Conservation (phyloP, 139 green algal species). For the Yamagishiella unicocca region DNA sequence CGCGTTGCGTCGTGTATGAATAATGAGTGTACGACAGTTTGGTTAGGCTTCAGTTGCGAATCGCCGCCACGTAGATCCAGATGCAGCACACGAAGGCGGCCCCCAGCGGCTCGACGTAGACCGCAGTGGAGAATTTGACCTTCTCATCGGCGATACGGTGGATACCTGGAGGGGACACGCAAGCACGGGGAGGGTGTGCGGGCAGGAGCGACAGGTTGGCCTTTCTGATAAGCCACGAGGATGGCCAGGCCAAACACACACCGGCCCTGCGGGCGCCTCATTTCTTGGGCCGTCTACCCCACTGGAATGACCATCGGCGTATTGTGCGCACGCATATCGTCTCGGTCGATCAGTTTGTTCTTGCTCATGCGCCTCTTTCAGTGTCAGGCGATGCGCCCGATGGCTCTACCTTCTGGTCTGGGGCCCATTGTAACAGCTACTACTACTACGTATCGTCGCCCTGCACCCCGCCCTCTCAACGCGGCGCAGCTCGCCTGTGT, state of each 20-base stretch:
- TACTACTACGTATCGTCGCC: too few relatives aligned
- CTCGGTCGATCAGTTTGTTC: too few relatives aligned
- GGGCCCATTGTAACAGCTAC: too few relatives aligned
- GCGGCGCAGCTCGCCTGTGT: slow-evolving; percentile 55
- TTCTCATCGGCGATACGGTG: slow-evolving; percentile 66
- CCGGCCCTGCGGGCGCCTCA: too few relatives aligned
- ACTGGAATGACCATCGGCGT: too few relatives aligned
- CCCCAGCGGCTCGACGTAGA: slow-evolving; percentile 66
- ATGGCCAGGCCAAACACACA: background rate
- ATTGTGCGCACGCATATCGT: too few relatives aligned
- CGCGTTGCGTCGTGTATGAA: too few relatives aligned
- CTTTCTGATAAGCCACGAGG: background rate
- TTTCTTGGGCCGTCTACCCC: too few relatives aligned
- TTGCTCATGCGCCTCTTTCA: too few relatives aligned
- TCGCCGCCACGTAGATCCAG: slow-evolving; percentile 73
- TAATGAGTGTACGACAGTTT: too few relatives aligned
- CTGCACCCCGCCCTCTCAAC: background rate
- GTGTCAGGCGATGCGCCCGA: too few relatives aligned
- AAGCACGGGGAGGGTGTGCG: background rate
- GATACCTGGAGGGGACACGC: slow-evolving; percentile 50
- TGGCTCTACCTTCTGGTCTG: too few relatives aligned
- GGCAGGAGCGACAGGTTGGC: background rate
- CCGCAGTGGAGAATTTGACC: slow-evolving; percentile 71
- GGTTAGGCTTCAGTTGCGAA: slow-evolving; percentile 49
- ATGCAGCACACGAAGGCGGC: slow-evolving; percentile 67